phyloP scores from a whole-genome alignment of 1,139 yeast genomes.

The Magnusiomyces clavatus region DNA sequence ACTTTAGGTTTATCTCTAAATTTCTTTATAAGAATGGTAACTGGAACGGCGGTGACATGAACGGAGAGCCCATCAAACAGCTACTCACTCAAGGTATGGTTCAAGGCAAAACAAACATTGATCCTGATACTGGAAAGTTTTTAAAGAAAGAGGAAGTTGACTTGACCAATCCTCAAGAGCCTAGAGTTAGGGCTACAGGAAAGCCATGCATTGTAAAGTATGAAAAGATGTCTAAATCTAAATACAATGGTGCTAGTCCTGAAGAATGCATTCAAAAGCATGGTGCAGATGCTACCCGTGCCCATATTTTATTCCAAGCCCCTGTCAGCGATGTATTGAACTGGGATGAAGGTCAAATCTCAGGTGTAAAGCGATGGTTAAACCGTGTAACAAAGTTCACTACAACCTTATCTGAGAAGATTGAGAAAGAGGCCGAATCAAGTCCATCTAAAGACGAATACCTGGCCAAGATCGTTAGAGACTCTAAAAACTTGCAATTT shows the following conservation, averaged over 20 bases:
- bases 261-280: conserved; percentile 61
- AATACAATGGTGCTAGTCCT: conserved; percentile 91
- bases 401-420: conserved; percentile 13
- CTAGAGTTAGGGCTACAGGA: conserved; percentile 45
- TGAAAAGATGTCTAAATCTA: conserved; percentile 96
- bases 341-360: conserved; percentile 87
- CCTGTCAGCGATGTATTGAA: conserved; percentile 73
- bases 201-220: conserved; percentile 47
- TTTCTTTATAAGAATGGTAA: conserved; percentile 55
- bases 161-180: conserved; percentile 26
- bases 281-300: conserved; percentile 94
- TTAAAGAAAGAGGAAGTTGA: conserved; percentile 71
- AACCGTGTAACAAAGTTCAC: conserved; percentile 43
- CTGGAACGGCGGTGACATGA: conserved; percentile 44
- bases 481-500: conserved; percentile 8
- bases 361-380: conserved; percentile 84
- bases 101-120: conserved; percentile 75
- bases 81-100: conserved; percentile 97
- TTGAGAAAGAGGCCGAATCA: conserved; percentile 2
- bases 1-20: conserved; percentile 77
- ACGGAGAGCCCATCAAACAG: conserved; percentile 72
- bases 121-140: conserved; percentile 66
- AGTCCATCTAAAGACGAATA: conserved; percentile 5
- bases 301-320: conserved; percentile 90
- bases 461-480: neutral